Percentiles rank a stretch among this genome's conserved stretches.
phyloP scores from a whole-genome alignment of 257 asterid species.

The Nicotiana undulata region DNA sequence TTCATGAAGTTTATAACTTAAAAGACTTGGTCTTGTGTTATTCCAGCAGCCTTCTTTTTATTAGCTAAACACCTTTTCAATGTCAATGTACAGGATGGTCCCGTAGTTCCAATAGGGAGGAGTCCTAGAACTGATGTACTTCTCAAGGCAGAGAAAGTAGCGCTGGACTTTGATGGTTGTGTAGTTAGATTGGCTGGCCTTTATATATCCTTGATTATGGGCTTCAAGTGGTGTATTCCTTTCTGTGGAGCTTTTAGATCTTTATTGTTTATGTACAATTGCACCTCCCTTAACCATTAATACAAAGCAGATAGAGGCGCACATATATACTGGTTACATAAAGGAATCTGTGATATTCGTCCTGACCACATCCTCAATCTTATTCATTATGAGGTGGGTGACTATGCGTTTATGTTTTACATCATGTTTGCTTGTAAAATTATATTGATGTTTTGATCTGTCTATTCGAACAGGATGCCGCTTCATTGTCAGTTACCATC shows the following conservation, averaged over 20 bases:
- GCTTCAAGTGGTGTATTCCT: slow-evolving; percentile 1
- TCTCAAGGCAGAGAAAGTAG: slow-evolving; percentile 77
- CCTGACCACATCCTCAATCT: slow-evolving; percentile 95
- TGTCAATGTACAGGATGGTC: slow-evolving; percentile 51
- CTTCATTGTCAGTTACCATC: slow-evolving; percentile 68
- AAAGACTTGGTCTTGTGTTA: not conserved
- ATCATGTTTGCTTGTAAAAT: not conserved
- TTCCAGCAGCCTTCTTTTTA: not conserved
- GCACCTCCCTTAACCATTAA: slow-evolving; percentile 45
- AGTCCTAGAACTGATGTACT: slow-evolving; percentile 88
- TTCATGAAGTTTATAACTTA: not conserved
- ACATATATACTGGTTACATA: slow-evolving; percentile 76
- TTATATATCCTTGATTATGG: slow-evolving; percentile 69
- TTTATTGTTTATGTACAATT: not conserved
- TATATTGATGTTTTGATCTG: slow-evolving; percentile 1
- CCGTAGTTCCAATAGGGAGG: slow-evolving; percentile 72
- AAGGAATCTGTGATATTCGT: slow-evolving; percentile 61
- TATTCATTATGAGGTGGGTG: slow-evolving; percentile 97
- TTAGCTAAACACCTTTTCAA: not conserved
- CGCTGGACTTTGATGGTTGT: slow-evolving; percentile 74
- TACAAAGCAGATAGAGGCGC: slow-evolving; percentile 91
- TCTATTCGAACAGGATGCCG: slow-evolving; percentile 61
- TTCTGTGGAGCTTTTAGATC: not conserved
- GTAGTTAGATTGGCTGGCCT: slow-evolving; percentile 96
- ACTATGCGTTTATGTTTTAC: not conserved